Evolutionary conservation across 2,329 filamentous ascomycete genomes (phyloP).

Genomic region (Xylariomycetidae sp.): DNA sequence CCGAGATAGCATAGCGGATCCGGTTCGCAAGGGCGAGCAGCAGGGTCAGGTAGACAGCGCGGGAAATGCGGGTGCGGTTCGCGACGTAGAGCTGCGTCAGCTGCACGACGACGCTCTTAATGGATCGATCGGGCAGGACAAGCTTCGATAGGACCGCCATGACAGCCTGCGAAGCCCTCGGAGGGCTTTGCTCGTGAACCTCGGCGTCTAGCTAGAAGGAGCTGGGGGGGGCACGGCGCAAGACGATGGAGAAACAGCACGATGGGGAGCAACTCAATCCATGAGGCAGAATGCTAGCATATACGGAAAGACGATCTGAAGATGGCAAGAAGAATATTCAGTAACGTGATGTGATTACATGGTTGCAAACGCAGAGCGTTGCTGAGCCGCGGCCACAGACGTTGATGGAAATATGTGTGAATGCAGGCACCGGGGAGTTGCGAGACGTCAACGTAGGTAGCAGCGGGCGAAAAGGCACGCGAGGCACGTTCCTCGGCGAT

Average conservation of each 20-base stretch:
- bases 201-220: slow-evolving; percentile 3
- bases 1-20: slow-evolving; percentile 82
- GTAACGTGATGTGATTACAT: slow-evolving; percentile 21
- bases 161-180: slow-evolving; percentile 10
- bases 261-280: slow-evolving; percentile 10
- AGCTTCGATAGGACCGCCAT: slow-evolving; percentile 78
- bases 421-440: background rate
- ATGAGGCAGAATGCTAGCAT: slow-evolving; percentile 7
- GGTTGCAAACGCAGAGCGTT: slow-evolving; percentile 2
- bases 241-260: background rate
- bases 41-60: slow-evolving; percentile 76
- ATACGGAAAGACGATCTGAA: slow-evolving; percentile 3
- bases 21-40: slow-evolving; percentile 77
- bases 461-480: background rate
- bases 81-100: slow-evolving; percentile 68
- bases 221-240: background rate
- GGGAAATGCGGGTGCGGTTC: slow-evolving; percentile 76
- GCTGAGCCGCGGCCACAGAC: background rate
- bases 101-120: slow-evolving; percentile 59
- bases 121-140: slow-evolving; percentile 53
- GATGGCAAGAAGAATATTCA: slow-evolving; percentile 5
- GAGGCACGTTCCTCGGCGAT: slow-evolving; percentile 20
- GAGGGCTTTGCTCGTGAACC: slow-evolving; percentile 12
- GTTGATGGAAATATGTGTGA: no score
- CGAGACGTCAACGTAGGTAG: background rate